Conservation (phyloP, 1,284 basidiomycete genomes). For the Austropuccinia psidii region DNA sequence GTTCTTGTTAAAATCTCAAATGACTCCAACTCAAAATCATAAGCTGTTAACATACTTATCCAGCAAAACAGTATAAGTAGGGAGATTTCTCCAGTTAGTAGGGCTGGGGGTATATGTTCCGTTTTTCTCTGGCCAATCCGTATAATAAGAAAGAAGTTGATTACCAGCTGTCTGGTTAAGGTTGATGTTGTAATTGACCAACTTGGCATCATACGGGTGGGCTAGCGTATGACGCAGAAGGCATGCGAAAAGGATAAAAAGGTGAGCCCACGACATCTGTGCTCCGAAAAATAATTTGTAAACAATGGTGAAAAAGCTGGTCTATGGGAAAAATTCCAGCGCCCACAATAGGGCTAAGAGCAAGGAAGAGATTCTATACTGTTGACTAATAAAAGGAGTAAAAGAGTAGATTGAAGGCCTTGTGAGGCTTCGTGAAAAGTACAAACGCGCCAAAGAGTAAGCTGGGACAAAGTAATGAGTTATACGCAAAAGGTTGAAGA, state of each 20-base stretch:
- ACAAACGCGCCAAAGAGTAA: too few species aligned
- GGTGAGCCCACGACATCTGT: slow-evolving; percentile 21
- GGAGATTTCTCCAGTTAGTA: slow-evolving; percentile 73
- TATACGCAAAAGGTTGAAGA: too few species aligned
- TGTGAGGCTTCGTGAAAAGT: too few species aligned
- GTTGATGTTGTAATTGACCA: slow-evolving; percentile 75
- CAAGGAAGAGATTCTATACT: too few species aligned
- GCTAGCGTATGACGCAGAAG: neutral
- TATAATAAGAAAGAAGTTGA: slow-evolving; percentile 59
- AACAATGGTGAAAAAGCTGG: too few species aligned
- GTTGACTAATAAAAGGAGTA: too few species aligned
- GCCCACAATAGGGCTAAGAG: too few species aligned
- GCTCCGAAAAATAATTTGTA: too few species aligned
- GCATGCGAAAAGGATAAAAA: neutral
- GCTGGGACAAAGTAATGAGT: too few species aligned
- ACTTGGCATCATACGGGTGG: slow-evolving; percentile 59
- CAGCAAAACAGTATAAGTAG: slow-evolving; percentile 72
- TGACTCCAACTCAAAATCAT: neutral
- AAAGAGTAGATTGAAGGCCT: too few species aligned
- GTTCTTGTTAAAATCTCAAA: neutral
- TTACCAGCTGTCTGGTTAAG: slow-evolving; percentile 64
- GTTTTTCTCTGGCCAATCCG: slow-evolving; percentile 52
- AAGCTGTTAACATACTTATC: slow-evolving; percentile 70
- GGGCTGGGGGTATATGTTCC: slow-evolving; percentile 68
- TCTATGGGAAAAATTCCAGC: too few species aligned